These are phyloP conservation scores for Magnaporthiopsis rhizophila DNA, from an alignment of 2,329 filamentous ascomycete species.

Conservation along the genomic window DNA sequence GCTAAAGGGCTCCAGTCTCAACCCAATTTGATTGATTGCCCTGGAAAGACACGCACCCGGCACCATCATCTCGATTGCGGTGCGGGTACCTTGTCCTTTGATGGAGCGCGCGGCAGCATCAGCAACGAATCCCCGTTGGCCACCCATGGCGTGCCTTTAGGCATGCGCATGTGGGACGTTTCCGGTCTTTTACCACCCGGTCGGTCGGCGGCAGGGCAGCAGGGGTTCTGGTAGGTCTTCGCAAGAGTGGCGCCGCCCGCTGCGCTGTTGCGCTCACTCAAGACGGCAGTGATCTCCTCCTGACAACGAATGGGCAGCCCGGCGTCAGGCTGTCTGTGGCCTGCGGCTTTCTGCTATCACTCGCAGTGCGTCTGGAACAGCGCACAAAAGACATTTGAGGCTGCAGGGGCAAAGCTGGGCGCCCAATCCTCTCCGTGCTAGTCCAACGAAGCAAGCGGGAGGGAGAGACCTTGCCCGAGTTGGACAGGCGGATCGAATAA, in stretches of 20 bases:
- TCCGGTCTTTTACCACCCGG: background rate
- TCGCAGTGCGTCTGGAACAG: no score
- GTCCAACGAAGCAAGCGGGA: background rate
- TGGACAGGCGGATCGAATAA: background rate
- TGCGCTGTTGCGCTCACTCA: background rate
- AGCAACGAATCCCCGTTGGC: background rate
- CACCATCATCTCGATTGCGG: background rate
- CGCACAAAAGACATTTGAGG: no score
- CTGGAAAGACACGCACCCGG: background rate
- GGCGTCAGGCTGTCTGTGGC: background rate
- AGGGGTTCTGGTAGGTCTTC: background rate
- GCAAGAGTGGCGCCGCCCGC: background rate
- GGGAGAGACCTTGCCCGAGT: background rate
- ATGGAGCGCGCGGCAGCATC: background rate
- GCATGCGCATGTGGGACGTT: background rate
- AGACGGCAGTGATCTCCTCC: background rate
- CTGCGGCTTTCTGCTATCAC: background rate
- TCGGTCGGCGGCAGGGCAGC: background rate
- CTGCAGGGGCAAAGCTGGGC: background rate
- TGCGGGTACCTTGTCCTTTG: background rate
- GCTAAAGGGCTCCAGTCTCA: background rate
- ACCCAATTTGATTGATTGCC: background rate
- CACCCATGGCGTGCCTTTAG: background rate
- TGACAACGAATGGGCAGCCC: background rate
- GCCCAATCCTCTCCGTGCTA: background rate